Evolutionary conservation across 208 protist species (phyloP), one percentile per base, ranked within the genome.

Genomic region (Acanthamoeba triangularis): DNA sequence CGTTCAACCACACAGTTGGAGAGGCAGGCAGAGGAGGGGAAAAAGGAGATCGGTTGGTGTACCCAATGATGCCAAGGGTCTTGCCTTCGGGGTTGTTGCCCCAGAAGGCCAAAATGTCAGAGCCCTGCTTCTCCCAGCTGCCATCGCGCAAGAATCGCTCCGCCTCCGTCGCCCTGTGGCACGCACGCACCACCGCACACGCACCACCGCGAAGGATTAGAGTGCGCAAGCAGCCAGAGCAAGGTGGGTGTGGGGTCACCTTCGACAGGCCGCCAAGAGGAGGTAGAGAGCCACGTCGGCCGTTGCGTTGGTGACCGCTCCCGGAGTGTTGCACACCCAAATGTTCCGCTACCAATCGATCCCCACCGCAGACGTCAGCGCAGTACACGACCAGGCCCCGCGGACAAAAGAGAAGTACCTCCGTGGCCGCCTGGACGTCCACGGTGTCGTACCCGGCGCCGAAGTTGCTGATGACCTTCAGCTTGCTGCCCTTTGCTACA

Each of bases 31-130:
- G 10, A 85, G 76, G 11, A n/a, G n/a, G n/a, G n/a, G n/a, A n/a
- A 84, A 84, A 84, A 37, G 25, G 16, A 54, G 13, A 54, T 20
- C 10, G 1, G 49, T 54, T 1, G 49, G 49, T 18, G 30, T 52
- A 88, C 80, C 80, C 80, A 25, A 88, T 88, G 47, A 88, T 88
- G 16, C 80, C 80, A 6, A 88, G 80, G 25, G 80, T 88, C 52
- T 88, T 88, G 28, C 28, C 47, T n/a, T 88, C 80, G 41, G 80
- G 80, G 47, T 59, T 35, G 20, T 35, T 88, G 47, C 80, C 80
- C 80, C 80, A 88, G n/a, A 88, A 59, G 20, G 35, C 80, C 47
- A 88, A 41, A 18, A 52, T 11, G 80, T 52, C 52, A 0, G 25
- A 23, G 33, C 80, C 80, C 20, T n/a, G 47, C 80, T 2, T 20